phyloP scores from a whole-genome alignment of 805 yeast species.

The Candida nanaspora region DNA sequence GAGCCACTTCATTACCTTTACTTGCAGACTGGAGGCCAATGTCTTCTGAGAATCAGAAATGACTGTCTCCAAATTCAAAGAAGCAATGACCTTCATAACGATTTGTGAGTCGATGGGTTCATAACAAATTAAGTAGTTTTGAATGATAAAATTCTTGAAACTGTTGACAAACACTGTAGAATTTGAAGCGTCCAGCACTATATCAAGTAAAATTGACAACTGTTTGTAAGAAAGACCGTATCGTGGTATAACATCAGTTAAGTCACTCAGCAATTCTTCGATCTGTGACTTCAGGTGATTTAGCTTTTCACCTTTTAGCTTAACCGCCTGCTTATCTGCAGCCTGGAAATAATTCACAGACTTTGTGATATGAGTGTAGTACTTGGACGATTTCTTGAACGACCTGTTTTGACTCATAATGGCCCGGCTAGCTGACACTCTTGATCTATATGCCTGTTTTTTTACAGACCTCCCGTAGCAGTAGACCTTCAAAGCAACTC shows the following conservation, averaged over 20 bases:
- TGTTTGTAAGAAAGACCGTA: constrained; percentile 16
- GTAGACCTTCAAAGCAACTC: no score
- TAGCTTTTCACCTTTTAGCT: background rate
- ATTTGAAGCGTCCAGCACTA: constrained; percentile 11
- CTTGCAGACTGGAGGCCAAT: constrained; percentile 12
- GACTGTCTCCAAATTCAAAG: constrained; percentile 14
- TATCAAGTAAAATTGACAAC: constrained; percentile 12
- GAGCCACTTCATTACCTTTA: constrained; percentile 13
- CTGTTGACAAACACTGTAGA: constrained; percentile 6
- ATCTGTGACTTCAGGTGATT: background rate
- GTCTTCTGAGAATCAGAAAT: background rate
- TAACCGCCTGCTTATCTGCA: background rate
- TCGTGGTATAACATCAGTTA: constrained; percentile 8
- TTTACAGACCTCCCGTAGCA: no score
- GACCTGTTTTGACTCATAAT: no score
- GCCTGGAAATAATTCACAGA: background rate
- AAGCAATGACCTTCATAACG: constrained; percentile 13
- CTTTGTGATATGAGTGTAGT: background rate
- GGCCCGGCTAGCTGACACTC: no score
- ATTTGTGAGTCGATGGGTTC: constrained; percentile 17
- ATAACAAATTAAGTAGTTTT: constrained; percentile 9
- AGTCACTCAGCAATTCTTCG: background rate
- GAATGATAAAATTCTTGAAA: constrained; percentile 9
- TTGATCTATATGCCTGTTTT: no score
- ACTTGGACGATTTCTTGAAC: background rate